Evolutionary conservation across 2,329 filamentous ascomycete species (phyloP).

Genomic region (Pleochaeta shiraiana): DNA sequence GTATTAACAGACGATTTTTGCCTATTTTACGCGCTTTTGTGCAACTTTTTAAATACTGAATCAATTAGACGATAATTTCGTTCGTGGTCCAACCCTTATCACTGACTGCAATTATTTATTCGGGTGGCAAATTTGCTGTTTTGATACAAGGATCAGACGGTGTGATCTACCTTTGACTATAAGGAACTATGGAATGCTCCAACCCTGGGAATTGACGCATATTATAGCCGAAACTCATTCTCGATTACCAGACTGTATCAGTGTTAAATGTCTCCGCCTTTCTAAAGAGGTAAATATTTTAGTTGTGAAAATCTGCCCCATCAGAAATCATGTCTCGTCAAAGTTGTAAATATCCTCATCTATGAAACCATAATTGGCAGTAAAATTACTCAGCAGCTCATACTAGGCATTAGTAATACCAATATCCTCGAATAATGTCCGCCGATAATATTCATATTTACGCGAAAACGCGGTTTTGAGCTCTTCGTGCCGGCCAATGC

Average conservation of each 20-base stretch:
- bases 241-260: constrained; percentile 11
- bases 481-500: constrained; percentile 7
- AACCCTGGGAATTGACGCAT: constrained; percentile 11
- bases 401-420: constrained; percentile 8
- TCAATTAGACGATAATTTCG: constrained; percentile 18
- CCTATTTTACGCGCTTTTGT: constrained; percentile 13
- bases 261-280: constrained; percentile 7
- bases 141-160: no score
- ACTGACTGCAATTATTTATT: constrained; percentile 17
- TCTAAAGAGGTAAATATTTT: constrained; percentile 11
- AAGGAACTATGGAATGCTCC: constrained; percentile 11
- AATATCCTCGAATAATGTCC: constrained; percentile 10
- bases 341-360: constrained; percentile 3
- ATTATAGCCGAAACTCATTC: constrained; percentile 14
- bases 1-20: constrained; percentile 19
- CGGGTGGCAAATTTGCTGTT: no score
- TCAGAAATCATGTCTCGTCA: constrained; percentile 5
- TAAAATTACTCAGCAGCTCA: constrained; percentile 8
- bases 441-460: constrained; percentile 9
- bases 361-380: constrained; percentile 8
- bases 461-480: constrained; percentile 8
- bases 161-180: constrained; percentile 12
- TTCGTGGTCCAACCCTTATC: constrained; percentile 20
- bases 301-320: constrained; percentile 9
- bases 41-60: constrained; percentile 20